These are phyloP conservation scores for Lolium rigidum DNA, from an alignment of 176 grass and related monocot species.

Conservation along the genomic window DNA sequence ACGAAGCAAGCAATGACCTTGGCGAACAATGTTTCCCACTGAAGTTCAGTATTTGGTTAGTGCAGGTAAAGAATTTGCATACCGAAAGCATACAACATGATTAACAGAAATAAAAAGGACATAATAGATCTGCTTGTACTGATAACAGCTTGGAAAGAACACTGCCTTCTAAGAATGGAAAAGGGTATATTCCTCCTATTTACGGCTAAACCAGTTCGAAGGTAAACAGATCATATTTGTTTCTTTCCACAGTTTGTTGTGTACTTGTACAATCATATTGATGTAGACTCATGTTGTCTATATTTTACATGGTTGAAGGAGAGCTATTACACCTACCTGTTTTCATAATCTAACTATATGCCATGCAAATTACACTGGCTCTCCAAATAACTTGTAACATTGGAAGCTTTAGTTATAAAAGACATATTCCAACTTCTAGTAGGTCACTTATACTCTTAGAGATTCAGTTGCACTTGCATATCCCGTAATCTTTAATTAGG, in stretches of 20 bases:
- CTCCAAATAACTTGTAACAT: conserved; percentile 19
- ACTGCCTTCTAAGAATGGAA: not conserved
- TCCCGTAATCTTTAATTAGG: not conserved
- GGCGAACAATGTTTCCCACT: not conserved
- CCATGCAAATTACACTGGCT: not conserved
- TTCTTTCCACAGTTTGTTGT: not conserved
- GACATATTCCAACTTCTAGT: conserved; percentile 21
- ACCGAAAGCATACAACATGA: not conserved
- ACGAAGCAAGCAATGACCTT: not conserved
- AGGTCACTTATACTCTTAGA: conserved; percentile 13
- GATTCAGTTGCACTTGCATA: conserved; percentile 5
- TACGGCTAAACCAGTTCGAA: not conserved
- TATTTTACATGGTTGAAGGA: conserved; percentile 11
- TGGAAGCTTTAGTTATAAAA: not conserved
- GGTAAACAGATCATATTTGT: not conserved
- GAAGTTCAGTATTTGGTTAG: conserved; percentile 1
- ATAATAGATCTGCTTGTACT: not conserved
- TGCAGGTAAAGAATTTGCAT: conserved; percentile 21
- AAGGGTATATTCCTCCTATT: not conserved
- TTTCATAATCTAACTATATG: conserved; percentile 25
- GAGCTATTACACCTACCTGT: conserved; percentile 5
- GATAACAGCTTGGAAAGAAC: not conserved
- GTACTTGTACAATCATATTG: not conserved
- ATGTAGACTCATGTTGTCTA: conserved; percentile 17
- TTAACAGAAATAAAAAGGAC: not conserved